Conservation (phyloP, 192 early-diverging fungal genomes). For the Mortierella hygrophila region DNA sequence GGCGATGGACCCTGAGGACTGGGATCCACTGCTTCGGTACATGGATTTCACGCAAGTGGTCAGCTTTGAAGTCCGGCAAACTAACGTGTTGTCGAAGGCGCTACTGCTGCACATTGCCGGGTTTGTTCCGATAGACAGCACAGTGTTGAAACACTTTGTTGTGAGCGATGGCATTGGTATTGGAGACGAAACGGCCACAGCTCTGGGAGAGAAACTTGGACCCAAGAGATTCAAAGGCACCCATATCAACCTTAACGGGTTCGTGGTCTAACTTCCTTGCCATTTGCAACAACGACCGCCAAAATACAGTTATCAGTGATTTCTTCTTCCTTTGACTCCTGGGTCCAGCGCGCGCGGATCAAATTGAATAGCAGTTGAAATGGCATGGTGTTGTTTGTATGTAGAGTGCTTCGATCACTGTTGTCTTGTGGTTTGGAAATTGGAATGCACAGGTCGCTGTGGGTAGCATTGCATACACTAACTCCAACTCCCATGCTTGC, state of each 20-base stretch:
- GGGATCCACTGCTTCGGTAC: not conserved
- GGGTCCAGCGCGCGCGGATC: too few species aligned
- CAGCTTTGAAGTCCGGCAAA: not conserved
- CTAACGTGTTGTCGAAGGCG: not conserved
- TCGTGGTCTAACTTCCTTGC: not conserved
- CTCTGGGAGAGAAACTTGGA: not conserved
- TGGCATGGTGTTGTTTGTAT: too few species aligned
- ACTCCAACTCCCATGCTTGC: too few species aligned
- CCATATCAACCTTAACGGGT: not conserved
- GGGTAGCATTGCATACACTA: too few species aligned
- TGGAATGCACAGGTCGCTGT: too few species aligned
- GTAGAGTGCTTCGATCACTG: too few species aligned
- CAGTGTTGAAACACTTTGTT: not conserved
- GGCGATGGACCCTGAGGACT: not conserved
- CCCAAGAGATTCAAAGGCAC: not conserved
- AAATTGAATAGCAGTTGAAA: too few species aligned
- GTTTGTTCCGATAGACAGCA: not conserved
- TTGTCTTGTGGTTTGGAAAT: too few species aligned
- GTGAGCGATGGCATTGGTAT: not conserved
- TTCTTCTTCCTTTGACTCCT: too few species aligned
- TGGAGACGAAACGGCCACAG: not conserved
- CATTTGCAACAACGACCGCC: too few species aligned
- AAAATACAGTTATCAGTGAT: too few species aligned
- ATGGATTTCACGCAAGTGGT: not conserved
- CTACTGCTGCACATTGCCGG: not conserved